Percentiles rank a stretch among this genome's conserved stretches.
phyloP scores from a whole-genome alignment of 495 filamentous ascomycete genomes.

The Achaetomiella virescens region DNA sequence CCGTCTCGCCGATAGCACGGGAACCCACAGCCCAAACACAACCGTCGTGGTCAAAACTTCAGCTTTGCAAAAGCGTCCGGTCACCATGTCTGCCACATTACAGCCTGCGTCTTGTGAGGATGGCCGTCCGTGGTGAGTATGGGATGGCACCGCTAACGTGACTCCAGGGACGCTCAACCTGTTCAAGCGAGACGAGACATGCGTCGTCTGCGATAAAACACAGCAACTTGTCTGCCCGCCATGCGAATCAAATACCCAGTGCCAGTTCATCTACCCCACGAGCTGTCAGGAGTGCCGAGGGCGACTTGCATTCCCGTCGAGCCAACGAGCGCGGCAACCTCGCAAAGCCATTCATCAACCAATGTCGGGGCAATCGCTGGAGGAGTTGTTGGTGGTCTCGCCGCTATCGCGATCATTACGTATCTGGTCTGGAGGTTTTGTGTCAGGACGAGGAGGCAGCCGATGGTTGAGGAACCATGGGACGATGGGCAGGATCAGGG shows the following conservation, averaged over 20 bases:
- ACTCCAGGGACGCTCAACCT: constrained; percentile 4
- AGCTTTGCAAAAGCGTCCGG: neutral
- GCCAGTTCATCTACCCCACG: constrained; percentile 32
- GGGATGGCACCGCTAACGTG: neutral
- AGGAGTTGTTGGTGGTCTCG: constrained; percentile 74
- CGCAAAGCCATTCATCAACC: constrained; percentile 36
- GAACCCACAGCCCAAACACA: neutral
- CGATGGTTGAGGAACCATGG: constrained; percentile 48
- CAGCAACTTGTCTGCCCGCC: constrained; percentile 21
- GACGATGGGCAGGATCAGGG: constrained; percentile 49
- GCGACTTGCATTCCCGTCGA: constrained; percentile 35
- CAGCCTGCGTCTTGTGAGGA: constrained; percentile 8
- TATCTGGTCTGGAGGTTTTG: constrained; percentile 83
- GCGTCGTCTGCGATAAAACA: constrained; percentile 20
- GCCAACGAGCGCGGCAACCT: constrained; percentile 19
- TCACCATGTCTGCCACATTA: constrained; percentile 15
- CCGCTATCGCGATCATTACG: constrained; percentile 58
- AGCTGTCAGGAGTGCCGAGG: constrained; percentile 30
- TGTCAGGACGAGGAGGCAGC: constrained; percentile 69
- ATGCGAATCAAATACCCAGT: constrained; percentile 23
- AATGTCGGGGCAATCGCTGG: constrained; percentile 78
- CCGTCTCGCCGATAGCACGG: constrained; percentile 10
- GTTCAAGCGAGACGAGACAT: constrained; percentile 20
- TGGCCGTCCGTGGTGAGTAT: neutral
- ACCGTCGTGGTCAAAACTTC: neutral